Evolutionary conservation across 371 early-diverging fungal species (phyloP).

Genomic region (Apophysomyces elegans): DNA sequence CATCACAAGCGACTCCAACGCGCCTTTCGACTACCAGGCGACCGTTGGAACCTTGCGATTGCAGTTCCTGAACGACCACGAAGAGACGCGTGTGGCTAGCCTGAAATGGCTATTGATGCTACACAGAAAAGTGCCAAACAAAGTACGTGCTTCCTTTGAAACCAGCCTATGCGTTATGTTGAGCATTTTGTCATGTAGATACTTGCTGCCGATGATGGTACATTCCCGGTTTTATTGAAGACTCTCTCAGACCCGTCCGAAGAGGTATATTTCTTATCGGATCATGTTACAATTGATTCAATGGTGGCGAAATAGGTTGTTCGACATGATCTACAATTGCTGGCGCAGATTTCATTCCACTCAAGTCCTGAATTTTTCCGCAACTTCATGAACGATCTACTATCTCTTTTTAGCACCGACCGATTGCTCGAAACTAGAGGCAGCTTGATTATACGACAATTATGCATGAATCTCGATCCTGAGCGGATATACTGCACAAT

Average conservation of each 20-base stretch:
- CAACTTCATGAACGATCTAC: slow-evolving; percentile 77
- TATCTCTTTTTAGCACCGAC: slow-evolving; percentile 87
- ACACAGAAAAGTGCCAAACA: slow-evolving; percentile 84
- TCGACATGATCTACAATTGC: slow-evolving; percentile 82
- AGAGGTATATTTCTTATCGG: slow-evolving; percentile 54
- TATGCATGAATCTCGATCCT: slow-evolving; percentile 84
- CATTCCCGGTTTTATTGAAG: slow-evolving; percentile 81
- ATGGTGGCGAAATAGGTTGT: slow-evolving; percentile 57
- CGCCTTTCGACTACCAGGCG: slow-evolving; percentile 77
- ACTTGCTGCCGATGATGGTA: slow-evolving; percentile 76
- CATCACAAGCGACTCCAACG: slow-evolving; percentile 20
- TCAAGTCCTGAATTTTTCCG: slow-evolving; percentile 81
- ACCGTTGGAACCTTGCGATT: slow-evolving; percentile 78
- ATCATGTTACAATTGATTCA: not conserved
- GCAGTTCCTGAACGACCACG: slow-evolving; percentile 82
- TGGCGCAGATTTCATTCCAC: slow-evolving; percentile 88
- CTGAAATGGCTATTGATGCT: slow-evolving; percentile 93
- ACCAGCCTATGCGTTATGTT: no score
- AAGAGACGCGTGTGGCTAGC: slow-evolving; percentile 85
- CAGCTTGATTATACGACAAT: slow-evolving; percentile 85
- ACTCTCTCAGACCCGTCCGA: slow-evolving; percentile 90
- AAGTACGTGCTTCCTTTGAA: slow-evolving; percentile 33
- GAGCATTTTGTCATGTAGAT: slow-evolving; percentile 35
- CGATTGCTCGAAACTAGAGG: slow-evolving; percentile 86
- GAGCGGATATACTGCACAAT: slow-evolving; percentile 86